These are phyloP conservation scores for Starmerella riodocensis DNA, from an alignment of 805 yeast genomes.

Conservation along the genomic window DNA sequence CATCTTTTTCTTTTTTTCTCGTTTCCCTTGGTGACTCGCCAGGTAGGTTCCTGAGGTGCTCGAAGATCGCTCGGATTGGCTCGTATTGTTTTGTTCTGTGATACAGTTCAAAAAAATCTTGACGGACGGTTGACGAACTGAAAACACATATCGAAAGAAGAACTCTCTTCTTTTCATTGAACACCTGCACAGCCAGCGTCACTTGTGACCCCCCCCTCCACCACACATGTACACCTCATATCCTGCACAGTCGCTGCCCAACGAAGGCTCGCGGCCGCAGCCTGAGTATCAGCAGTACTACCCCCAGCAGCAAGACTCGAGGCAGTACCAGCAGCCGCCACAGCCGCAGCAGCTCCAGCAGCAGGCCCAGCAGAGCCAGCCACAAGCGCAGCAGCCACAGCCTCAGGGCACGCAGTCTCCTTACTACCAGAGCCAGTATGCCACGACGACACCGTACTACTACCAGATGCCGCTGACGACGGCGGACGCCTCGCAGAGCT, in stretches of 20 bases:
- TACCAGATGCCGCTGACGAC: constrained; percentile 15
- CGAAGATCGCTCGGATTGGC: too few relatives aligned
- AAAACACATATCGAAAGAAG: too few relatives aligned
- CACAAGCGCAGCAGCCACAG: constrained; percentile 10
- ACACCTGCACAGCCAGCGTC: not conserved
- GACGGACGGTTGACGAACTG: too few relatives aligned
- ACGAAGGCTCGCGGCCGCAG: constrained; percentile 7
- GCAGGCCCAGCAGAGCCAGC: too few relatives aligned
- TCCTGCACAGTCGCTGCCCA: not conserved
- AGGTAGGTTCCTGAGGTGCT: too few relatives aligned
- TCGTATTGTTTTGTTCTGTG: too few relatives aligned
- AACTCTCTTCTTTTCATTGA: too few relatives aligned
- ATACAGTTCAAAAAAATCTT: too few relatives aligned
- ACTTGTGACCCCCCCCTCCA: not conserved
- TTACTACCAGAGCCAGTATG: constrained; percentile 19
- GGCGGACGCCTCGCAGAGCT: constrained; percentile 7
- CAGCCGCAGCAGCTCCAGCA: constrained; percentile 11
- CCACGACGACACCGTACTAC: constrained; percentile 13
- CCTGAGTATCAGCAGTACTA: constrained; percentile 11
- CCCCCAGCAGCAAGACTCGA: constrained; percentile 11
- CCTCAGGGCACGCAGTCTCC: constrained; percentile 11
- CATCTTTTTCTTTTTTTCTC: too few relatives aligned
- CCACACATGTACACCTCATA: not conserved
- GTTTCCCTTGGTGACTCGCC: too few relatives aligned
- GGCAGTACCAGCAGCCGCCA: constrained; percentile 15